These are phyloP conservation scores for Paraphaeosphaeria sporulosa DNA, from an alignment of 2,329 filamentous ascomycete species.

Conservation along the genomic window DNA sequence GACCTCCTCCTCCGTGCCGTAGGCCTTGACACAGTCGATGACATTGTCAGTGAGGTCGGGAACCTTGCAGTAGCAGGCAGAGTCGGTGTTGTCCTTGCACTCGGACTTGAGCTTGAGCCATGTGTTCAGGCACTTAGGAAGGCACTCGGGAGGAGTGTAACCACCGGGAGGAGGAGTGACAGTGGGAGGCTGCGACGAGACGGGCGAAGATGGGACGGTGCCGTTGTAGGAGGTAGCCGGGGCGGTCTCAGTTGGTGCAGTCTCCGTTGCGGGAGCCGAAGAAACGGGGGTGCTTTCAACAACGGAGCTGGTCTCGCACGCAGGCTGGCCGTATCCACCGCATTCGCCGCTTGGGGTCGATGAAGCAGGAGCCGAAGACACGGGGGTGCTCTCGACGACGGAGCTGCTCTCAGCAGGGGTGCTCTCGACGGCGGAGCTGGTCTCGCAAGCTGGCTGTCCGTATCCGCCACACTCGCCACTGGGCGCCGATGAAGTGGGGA, in stretches of 20 bases:
- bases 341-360: conserved; percentile 14
- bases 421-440: background rate
- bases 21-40: conserved; percentile 80
- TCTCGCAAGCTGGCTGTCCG: conserved; percentile 17
- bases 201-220: conserved; percentile 8
- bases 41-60: conserved; percentile 78
- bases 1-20: conserved; percentile 67
- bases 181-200: conserved; percentile 27
- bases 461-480: conserved; percentile 18
- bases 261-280: conserved; percentile 19
- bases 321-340: conserved; percentile 15
- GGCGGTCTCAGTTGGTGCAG: conserved; percentile 10
- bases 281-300: conserved; percentile 20
- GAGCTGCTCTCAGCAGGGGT: conserved; percentile 16
- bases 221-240: conserved; percentile 11
- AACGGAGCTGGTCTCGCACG: conserved; percentile 15
- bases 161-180: conserved; percentile 28
- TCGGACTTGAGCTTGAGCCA: conserved; percentile 74
- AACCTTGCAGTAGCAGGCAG: conserved; percentile 86
- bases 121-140: conserved; percentile 91
- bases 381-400: conserved; percentile 14
- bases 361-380: background rate
- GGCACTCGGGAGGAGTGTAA: conserved; percentile 67
- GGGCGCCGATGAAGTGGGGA: conserved; percentile 2
- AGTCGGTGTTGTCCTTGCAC: conserved; percentile 86